Evolutionary conservation across 495 filamentous ascomycete genomes (phyloP).

Genomic region (Tuber indicum): DNA sequence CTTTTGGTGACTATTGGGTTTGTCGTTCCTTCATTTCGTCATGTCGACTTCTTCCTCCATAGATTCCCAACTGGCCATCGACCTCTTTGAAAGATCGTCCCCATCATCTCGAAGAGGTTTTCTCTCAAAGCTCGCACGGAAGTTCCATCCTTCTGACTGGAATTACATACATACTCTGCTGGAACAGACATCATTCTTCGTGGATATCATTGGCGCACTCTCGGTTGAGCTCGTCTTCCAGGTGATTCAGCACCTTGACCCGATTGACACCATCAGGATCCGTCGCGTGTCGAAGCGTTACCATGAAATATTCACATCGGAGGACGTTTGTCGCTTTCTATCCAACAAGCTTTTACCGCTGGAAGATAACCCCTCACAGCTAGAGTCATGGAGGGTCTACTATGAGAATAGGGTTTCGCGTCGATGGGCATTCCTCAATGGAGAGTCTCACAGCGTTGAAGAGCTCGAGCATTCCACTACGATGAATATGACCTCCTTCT

Average conservation of each 20-base stretch:
- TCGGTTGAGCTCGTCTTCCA: constrained; percentile 28
- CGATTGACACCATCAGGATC: constrained; percentile 15
- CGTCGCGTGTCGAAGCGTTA: constrained; percentile 26
- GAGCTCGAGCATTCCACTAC: not conserved
- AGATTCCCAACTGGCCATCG: not conserved
- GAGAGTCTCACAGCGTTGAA: constrained; percentile 13
- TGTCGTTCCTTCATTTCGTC: not conserved
- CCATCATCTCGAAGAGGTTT: constrained; percentile 17
- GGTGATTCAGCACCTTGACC: constrained; percentile 21
- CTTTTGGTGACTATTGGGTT: not conserved
- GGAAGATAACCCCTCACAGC: not conserved
- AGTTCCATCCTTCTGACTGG: constrained; percentile 31
- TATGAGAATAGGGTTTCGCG: constrained; percentile 29
- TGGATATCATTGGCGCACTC: constrained; percentile 26
- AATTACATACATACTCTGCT: constrained; percentile 23
- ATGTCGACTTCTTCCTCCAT: not conserved
- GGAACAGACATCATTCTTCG: constrained; percentile 12
- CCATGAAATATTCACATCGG: constrained; percentile 22
- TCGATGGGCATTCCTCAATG: constrained; percentile 8
- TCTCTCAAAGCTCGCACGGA: constrained; percentile 19
- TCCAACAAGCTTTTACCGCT: constrained; percentile 14
- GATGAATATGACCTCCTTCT: not conserved
- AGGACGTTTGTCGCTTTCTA: constrained; percentile 27
- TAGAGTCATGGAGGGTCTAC: constrained; percentile 5
- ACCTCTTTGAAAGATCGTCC: constrained; percentile 13